Evolutionary conservation across 116 monocot species (phyloP), one percentile per base, ranked within the genome.

Genomic region (Dioscorea cayenensis): DNA sequence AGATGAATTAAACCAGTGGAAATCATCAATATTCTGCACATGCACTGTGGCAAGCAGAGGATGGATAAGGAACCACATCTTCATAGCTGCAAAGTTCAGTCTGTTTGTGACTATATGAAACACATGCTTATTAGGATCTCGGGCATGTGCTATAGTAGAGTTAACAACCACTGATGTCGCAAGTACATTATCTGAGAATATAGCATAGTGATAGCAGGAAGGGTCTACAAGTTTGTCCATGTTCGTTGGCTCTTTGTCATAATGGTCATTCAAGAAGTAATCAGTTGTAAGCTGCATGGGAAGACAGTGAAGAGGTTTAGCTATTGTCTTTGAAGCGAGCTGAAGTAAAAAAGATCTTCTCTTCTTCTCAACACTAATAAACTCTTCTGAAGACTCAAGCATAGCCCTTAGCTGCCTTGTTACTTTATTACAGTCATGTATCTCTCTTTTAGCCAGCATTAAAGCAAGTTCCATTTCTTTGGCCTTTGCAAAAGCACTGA

Each of bases 181-280:
- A 67, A 95, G 85, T 12, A 95, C 85, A 75, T 95, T 92, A 70
- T 95, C 95, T 20, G 95, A 92, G 72, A 95, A 95, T 74, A 95
- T 87, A 52, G 92, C 89, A 78, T 89, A 95, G 71, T 95, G 95
- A 51, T 83, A 95, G 22, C 92, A 89, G 3, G 77, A 76, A 25
- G 76, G 67, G 78, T 95, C 87, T 64, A 81, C 78, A 9, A 89
- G 85, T 64, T 85, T 95, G 12, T 32, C 59, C 48, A 68, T 72
- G 67, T 85, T 51, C 68, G 52, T 25, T n/a, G 62, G 43, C 19
- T 71, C 66, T 79, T 75, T 81, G 19, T 21, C 52, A 49, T 29
- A 35, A 68, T 80, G 28, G 49, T 73, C 66, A 73, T 75, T 67
- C 38, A 74, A 69, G 71, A 81, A 84, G 66, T 92, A 95, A 61